Conservation (phyloP, 495 filamentous ascomycete species). For the Penicillium tannophilum region DNA sequence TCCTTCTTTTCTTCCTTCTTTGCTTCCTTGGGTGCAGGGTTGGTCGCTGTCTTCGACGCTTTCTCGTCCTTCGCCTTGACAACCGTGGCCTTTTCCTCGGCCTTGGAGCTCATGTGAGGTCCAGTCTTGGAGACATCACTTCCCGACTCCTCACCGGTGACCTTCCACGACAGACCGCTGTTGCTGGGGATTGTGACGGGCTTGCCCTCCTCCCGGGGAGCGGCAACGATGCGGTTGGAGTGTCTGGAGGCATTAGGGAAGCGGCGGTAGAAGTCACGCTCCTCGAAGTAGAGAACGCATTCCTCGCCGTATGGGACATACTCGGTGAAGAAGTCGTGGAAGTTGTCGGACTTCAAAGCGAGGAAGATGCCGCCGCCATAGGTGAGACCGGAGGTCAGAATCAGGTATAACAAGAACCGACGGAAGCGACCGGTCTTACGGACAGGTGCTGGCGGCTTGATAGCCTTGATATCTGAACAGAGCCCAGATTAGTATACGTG, state of each 20-base stretch:
- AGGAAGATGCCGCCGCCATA: slow-evolving; percentile 91
- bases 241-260: slow-evolving; percentile 73
- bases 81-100: slow-evolving; percentile 37
- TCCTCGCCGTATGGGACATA: slow-evolving; percentile 95
- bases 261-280: slow-evolving; percentile 87
- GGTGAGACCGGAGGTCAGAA: slow-evolving; percentile 70
- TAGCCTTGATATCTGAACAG: slow-evolving; percentile 28
- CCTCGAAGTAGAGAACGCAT: slow-evolving; percentile 94
- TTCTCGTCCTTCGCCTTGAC: slow-evolving; percentile 48
- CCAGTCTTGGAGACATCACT: slow-evolving; percentile 49
- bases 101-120: slow-evolving; percentile 50
- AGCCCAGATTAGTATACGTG: slow-evolving; percentile 17
- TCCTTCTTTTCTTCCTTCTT: slow-evolving; percentile 38
- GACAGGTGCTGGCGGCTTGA: slow-evolving; percentile 44
- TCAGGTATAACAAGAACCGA: slow-evolving; percentile 69
- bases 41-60: slow-evolving; percentile 36
- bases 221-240: slow-evolving; percentile 46
- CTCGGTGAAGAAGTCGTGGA: slow-evolving; percentile 99
- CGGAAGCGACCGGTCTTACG: slow-evolving; percentile 77
- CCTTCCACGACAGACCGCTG: slow-evolving; percentile 82
- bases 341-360: slow-evolving; percentile 91
- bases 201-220: slow-evolving; percentile 59
- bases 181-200: slow-evolving; percentile 82
- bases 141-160: slow-evolving; percentile 56
- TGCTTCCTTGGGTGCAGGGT: slow-evolving; percentile 33